phyloP scores from a whole-genome alignment of 2,329 filamentous ascomycete species.

The Periconia sp. region DNA sequence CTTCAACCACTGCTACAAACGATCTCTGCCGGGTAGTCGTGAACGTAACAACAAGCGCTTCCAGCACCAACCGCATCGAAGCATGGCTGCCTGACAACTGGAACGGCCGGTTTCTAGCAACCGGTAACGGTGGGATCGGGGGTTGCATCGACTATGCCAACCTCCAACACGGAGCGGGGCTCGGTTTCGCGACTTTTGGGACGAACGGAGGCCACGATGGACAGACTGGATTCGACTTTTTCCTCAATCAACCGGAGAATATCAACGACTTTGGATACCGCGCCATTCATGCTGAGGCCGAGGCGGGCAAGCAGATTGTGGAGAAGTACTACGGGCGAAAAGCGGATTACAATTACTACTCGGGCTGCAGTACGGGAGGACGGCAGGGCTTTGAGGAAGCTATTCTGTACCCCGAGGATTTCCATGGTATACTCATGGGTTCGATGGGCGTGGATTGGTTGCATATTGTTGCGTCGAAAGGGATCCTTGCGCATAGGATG shows the following conservation, averaged over 20 bases:
- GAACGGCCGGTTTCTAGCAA: conserved; percentile 31
- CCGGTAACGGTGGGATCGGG: conserved; percentile 46
- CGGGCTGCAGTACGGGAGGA: conserved; percentile 60
- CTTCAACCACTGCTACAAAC: conserved; percentile 8
- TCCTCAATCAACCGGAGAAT: conserved; percentile 29
- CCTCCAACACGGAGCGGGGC: conserved; percentile 39
- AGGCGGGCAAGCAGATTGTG: conserved; percentile 49
- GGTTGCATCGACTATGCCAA: conserved; percentile 47
- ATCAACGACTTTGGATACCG: conserved; percentile 33
- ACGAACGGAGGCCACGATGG: conserved; percentile 45
- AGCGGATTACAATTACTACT: conserved; percentile 44
- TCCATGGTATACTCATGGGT: conserved; percentile 56
- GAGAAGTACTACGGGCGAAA: conserved; percentile 48
- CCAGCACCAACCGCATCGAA: conserved; percentile 26
- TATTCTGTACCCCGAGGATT: conserved; percentile 54
- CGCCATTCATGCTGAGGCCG: conserved; percentile 48
- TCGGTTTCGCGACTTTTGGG: conserved; percentile 43
- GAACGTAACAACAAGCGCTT: conserved; percentile 25
- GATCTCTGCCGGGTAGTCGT: conserved; percentile 12
- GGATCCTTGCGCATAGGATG: conserved; percentile 43
- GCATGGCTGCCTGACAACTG: conserved; percentile 32
- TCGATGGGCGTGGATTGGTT: conserved; percentile 41
- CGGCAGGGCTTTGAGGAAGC: conserved; percentile 56
- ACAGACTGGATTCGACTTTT: conserved; percentile 31
- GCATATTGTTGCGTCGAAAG: conserved; percentile 14